These are phyloP conservation scores for Suhomyces kunorum DNA, from an alignment of 1,139 yeast genomes.

Conservation along the genomic window DNA sequence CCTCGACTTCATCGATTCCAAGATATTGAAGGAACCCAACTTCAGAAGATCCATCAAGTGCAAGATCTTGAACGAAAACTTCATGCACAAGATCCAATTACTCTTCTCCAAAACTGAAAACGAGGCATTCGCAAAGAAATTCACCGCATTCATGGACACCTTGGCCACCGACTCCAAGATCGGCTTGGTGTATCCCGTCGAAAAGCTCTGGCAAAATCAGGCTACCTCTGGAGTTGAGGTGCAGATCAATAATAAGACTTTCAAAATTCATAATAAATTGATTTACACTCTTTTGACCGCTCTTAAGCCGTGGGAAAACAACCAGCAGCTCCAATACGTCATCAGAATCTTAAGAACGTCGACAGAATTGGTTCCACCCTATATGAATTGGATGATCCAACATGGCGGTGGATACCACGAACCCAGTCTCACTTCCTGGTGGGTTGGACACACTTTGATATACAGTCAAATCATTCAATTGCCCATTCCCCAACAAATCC, in stretches of 20 bases:
- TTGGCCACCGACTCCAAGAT: conserved; percentile 46
- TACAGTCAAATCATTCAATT: conserved; percentile 58
- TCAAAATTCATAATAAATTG: conserved; percentile 65
- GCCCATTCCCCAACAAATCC: conserved; percentile 33
- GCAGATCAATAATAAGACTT: conserved; percentile 47
- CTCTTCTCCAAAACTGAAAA: conserved; percentile 44
- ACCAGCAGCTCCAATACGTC: conserved; percentile 57
- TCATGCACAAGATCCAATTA: conserved; percentile 58
- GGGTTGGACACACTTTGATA: conserved; percentile 73
- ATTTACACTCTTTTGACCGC: conserved; percentile 61
- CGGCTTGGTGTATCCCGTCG: conserved; percentile 67
- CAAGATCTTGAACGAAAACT: conserved; percentile 76
- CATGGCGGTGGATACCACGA: conserved; percentile 64
- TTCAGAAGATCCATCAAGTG: conserved; percentile 73
- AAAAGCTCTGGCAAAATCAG: conserved; percentile 51
- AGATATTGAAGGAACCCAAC: conserved; percentile 58
- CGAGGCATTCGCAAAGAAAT: conserved; percentile 22
- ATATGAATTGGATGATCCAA: conserved; percentile 54
- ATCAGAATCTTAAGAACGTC: conserved; percentile 51
- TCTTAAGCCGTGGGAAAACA: conserved; percentile 82
- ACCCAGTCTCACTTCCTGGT: conserved; percentile 74
- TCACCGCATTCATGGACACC: conserved; percentile 53
- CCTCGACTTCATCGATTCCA: conserved; percentile 49
- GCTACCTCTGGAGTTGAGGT: conserved; percentile 30
- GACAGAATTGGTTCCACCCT: conserved; percentile 78